phyloP scores from a whole-genome alignment of 2,329 filamentous ascomycete genomes.

The Lachnellula occidentalis region DNA sequence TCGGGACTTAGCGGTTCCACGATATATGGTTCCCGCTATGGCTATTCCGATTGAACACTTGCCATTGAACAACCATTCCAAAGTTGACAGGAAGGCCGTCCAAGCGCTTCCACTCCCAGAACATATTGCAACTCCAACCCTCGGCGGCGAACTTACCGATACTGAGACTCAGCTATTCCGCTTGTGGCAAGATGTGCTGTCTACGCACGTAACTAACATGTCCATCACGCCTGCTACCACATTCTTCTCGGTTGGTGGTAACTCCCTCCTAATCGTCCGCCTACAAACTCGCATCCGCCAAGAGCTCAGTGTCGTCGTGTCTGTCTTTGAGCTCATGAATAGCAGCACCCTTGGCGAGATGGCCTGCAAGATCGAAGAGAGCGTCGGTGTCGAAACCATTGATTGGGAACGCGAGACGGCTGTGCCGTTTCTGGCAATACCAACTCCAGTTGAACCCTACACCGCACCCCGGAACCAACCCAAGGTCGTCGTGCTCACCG shows the following conservation, averaged over 20 bases:
- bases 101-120: slow-evolving; percentile 5
- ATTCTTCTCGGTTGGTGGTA: slow-evolving; percentile 35
- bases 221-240: slow-evolving; percentile 13
- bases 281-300: slow-evolving; percentile 27
- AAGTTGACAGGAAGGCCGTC: slow-evolving; percentile 31
- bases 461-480: neutral
- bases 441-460: neutral
- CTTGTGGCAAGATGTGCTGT: slow-evolving; percentile 12
- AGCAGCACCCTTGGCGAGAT: slow-evolving; percentile 21
- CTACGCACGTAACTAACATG: slow-evolving; percentile 1
- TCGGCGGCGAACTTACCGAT: neutral
- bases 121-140: neutral
- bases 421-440: slow-evolving; percentile 1
- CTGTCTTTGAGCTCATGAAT: slow-evolving; percentile 23
- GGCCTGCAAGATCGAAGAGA: slow-evolving; percentile 11
- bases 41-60: slow-evolving; percentile 27
- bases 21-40: slow-evolving; percentile 33
- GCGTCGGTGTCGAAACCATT: slow-evolving; percentile 1
- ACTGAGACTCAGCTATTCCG: slow-evolving; percentile 4
- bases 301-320: slow-evolving; percentile 17
- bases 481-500: slow-evolving; percentile 31
- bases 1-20: slow-evolving; percentile 23
- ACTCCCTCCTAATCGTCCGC: slow-evolving; percentile 31
- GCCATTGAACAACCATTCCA: slow-evolving; percentile 30
- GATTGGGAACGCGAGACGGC: slow-evolving; percentile 17